Conservation (phyloP, 352 stramenopile genomes). For the Phytophthora litchii region DNA sequence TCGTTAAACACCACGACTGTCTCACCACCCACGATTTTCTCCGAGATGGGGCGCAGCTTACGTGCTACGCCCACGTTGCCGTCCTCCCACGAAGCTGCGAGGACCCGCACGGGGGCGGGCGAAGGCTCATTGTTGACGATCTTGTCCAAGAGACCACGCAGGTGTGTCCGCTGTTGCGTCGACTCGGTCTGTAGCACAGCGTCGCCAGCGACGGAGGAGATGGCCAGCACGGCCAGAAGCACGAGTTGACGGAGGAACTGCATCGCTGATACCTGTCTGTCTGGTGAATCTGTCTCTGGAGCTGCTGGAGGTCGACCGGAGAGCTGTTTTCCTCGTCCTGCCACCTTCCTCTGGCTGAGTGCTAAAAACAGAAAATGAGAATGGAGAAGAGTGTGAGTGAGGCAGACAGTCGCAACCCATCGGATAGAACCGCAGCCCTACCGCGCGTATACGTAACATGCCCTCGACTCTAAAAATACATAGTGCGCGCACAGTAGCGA, state of each 20-base stretch:
- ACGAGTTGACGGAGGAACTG: slow-evolving; percentile 29
- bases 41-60: slow-evolving; percentile 38
- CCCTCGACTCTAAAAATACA: slow-evolving; percentile 28
- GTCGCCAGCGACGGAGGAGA: slow-evolving; percentile 6
- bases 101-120: slow-evolving; percentile 40
- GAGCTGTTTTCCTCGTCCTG: slow-evolving; percentile 15
- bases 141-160: slow-evolving; percentile 48
- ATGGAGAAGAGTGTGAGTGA: slow-evolving; percentile 11
- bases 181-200: slow-evolving; percentile 5
- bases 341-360: slow-evolving; percentile 11
- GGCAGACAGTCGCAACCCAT: slow-evolving; percentile 25
- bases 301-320: not conserved
- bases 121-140: slow-evolving; percentile 29
- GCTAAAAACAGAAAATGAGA: slow-evolving; percentile 46
- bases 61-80: slow-evolving; percentile 23
- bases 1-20: slow-evolving; percentile 80
- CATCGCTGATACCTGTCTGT: slow-evolving; percentile 20
- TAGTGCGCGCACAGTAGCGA: slow-evolving; percentile 4
- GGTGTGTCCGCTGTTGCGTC: slow-evolving; percentile 38
- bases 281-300: slow-evolving; percentile 9
- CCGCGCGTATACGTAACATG: slow-evolving; percentile 1
- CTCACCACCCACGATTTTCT: slow-evolving; percentile 67
- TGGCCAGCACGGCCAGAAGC: slow-evolving; percentile 28
- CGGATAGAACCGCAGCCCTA: slow-evolving; percentile 6
- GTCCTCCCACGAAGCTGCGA: slow-evolving; percentile 44